Evolutionary conservation across 495 filamentous ascomycete genomes (phyloP).

Genomic region (Xylaria palmicola): DNA sequence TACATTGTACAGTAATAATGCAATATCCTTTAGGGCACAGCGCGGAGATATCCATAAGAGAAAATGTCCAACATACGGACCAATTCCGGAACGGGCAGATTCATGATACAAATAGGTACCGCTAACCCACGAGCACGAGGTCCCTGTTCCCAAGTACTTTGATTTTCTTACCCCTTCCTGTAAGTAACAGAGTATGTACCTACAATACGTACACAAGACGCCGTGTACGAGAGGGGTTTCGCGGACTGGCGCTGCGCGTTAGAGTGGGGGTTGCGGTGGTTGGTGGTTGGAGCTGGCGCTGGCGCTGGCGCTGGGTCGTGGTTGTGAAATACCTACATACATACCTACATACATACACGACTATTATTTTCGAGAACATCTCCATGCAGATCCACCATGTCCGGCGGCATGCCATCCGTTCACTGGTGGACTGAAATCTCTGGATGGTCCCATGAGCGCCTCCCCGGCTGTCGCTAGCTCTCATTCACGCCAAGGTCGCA

Average conservation of each 20-base stretch:
- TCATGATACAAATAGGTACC: too few relatives aligned
- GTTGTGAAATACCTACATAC: not conserved
- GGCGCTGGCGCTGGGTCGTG: not conserved
- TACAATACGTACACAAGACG: not conserved
- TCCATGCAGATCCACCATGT: not conserved
- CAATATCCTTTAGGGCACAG: constrained; percentile 1
- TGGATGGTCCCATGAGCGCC: constrained; percentile 16
- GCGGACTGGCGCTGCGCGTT: not conserved
- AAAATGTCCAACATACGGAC: not conserved
- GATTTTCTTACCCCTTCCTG: not conserved
- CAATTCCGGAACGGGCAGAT: too few relatives aligned
- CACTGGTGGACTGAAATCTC: constrained; percentile 8
- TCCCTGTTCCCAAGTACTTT: not conserved
- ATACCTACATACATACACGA: not conserved
- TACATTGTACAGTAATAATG: constrained; percentile 14
- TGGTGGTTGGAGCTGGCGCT: not conserved
- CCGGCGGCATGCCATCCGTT: constrained; percentile 1
- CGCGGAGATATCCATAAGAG: constrained; percentile 1
- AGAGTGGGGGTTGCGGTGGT: not conserved
- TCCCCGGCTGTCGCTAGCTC: not conserved
- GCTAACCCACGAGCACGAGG: too few relatives aligned
- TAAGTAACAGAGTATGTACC: not conserved
- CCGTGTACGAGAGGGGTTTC: not conserved
- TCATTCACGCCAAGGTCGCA: constrained; percentile 7
- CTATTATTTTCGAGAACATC: constrained; percentile 1